phyloP scores from a whole-genome alignment of 1,139 yeast genomes.

The Saccharomyces pastorianus region DNA sequence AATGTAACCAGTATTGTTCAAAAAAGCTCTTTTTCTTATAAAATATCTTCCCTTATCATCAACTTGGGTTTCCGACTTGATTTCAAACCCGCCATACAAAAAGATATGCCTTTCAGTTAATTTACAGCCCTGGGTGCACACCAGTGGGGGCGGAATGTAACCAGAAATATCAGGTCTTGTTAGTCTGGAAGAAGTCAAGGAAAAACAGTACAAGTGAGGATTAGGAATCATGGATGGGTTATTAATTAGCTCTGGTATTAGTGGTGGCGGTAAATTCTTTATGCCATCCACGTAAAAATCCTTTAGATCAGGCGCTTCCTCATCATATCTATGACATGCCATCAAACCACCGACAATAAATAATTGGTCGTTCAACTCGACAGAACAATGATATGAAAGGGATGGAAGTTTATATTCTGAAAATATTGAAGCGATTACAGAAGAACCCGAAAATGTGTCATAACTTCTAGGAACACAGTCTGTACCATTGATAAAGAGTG shows the following conservation, averaged over 20 bases:
- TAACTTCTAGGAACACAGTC: conserved; percentile 18
- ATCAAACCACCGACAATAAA: conserved; percentile 38
- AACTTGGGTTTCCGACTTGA: conserved; percentile 29
- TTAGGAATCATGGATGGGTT: conserved; percentile 36
- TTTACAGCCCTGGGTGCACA: conserved; percentile 34
- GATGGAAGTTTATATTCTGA: conserved; percentile 35
- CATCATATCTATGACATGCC: conserved; percentile 31
- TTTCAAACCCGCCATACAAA: conserved; percentile 42
- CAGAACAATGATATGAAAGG: conserved; percentile 36
- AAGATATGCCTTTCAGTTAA: conserved; percentile 37
- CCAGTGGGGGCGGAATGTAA: conserved; percentile 37
- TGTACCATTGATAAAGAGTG: conserved; percentile 21
- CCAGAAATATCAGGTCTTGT: conserved; percentile 28
- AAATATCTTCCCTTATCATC: conserved; percentile 27
- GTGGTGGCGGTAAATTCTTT: conserved; percentile 39
- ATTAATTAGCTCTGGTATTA: conserved; percentile 33
- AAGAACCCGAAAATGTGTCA: conserved; percentile 20
- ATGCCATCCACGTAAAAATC: conserved; percentile 34
- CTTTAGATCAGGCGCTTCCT: conserved; percentile 31
- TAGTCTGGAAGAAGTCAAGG: conserved; percentile 34
- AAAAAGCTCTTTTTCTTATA: conserved; percentile 31
- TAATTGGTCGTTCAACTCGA: conserved; percentile 32
- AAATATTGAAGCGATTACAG: conserved; percentile 32
- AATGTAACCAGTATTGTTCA: conserved; percentile 38
- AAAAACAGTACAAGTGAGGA: conserved; percentile 30